A percentile compares a stretch with the other conserved stretches of the same genome.
Conservation (phyloP, 306 rosid genomes). For the Cucurbita pepo region DNA sequence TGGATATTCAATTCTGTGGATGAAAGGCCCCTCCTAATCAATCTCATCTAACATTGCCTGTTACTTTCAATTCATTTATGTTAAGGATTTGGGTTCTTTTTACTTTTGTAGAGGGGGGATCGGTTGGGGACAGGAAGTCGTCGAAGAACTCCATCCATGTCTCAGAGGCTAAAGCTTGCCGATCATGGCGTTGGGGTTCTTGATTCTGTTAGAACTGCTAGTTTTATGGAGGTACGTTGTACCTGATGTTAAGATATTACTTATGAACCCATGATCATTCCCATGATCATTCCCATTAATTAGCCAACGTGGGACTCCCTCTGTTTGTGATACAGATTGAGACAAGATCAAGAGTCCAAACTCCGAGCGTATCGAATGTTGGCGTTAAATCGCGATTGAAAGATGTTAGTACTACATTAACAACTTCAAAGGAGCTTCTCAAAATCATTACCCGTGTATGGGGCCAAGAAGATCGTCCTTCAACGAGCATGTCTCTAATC, state of each 20-base stretch:
- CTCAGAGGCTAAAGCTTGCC: constrained; percentile 45
- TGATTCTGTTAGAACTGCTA: constrained; percentile 65
- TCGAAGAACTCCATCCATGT: constrained; percentile 50
- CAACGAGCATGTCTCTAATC: constrained; percentile 76
- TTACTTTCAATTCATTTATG: background rate
- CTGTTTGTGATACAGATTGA: constrained; percentile 42
- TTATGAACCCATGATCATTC: too few species aligned
- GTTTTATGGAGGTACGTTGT: constrained; percentile 71
- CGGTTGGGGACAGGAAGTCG: constrained; percentile 83
- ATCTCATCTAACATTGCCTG: background rate
- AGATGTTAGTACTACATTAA: constrained; percentile 80
- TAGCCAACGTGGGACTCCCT: too few species aligned
- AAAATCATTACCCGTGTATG: constrained; percentile 82
- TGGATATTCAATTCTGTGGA: background rate
- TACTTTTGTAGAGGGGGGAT: constrained; percentile 58
- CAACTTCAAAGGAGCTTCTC: constrained; percentile 81
- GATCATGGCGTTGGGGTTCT: constrained; percentile 47
- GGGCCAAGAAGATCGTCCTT: constrained; percentile 86
- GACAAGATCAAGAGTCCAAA: constrained; percentile 67
- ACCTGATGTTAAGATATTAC: background rate
- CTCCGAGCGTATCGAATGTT: constrained; percentile 40
- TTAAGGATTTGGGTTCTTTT: background rate
- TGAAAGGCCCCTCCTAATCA: background rate
- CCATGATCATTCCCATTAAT: too few species aligned
- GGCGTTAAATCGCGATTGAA: constrained; percentile 62